A percentile compares a stretch with the other conserved stretches of the same genome.
These are phyloP conservation scores for Leptomonas pyrrhocoris DNA, from an alignment of 208 protist genomes.

Conservation along the genomic window DNA sequence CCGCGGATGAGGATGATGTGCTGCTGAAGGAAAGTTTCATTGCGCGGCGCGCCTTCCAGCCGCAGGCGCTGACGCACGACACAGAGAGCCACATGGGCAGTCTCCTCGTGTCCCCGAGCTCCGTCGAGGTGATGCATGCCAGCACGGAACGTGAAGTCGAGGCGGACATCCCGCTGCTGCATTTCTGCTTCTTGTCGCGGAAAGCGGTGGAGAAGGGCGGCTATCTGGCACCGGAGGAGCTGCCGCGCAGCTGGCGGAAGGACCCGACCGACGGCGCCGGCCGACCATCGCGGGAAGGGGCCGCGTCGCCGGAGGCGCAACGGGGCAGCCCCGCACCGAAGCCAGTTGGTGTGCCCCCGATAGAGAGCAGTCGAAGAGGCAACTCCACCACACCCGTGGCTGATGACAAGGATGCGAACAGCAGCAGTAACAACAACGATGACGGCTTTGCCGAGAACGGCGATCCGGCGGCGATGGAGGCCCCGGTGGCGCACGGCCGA, in stretches of 20 bases:
- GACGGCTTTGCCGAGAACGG: neutral
- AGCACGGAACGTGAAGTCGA: slow-evolving; percentile 48
- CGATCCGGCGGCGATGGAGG: slow-evolving; percentile 10
- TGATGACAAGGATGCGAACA: neutral
- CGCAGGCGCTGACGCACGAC: slow-evolving; percentile 31
- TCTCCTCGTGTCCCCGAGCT: slow-evolving; percentile 28
- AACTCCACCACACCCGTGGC: neutral
- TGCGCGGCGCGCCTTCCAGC: slow-evolving; percentile 34
- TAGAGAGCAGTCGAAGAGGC: neutral
- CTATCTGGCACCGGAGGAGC: slow-evolving; percentile 13
- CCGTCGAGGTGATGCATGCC: slow-evolving; percentile 14
- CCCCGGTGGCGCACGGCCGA: slow-evolving; percentile 6
- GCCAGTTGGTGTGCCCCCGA: neutral
- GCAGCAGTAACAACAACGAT: neutral
- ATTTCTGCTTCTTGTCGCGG: slow-evolving; percentile 51
- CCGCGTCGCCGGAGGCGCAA: neutral
- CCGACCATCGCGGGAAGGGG: neutral
- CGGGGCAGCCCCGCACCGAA: slow-evolving; percentile 4
- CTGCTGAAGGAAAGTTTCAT: slow-evolving; percentile 38
- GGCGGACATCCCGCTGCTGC: slow-evolving; percentile 54
- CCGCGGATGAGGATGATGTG: slow-evolving; percentile 19
- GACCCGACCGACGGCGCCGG: neutral
- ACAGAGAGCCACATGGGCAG: slow-evolving; percentile 33
- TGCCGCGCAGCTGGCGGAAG: slow-evolving; percentile 16
- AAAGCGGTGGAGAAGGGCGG: slow-evolving; percentile 20